Percentiles rank a stretch among this genome's conserved stretches.
Evolutionary conservation across 2,329 filamentous ascomycete species (phyloP).

Genomic region (Ceratocystis variospora): DNA sequence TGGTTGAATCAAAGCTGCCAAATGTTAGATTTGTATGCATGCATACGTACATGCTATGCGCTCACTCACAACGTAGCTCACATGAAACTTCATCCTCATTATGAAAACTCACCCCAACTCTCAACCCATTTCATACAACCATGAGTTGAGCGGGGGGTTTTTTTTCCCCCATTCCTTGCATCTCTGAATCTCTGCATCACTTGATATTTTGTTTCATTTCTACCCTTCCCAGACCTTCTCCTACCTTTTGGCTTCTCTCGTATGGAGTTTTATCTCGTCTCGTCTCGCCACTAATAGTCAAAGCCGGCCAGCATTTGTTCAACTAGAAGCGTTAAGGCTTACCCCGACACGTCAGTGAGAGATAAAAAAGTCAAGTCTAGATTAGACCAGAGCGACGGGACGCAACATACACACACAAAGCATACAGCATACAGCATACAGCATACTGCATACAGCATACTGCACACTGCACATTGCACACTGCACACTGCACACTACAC

Average conservation of each 20-base stretch:
- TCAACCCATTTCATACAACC: neutral
- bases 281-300: too few species aligned
- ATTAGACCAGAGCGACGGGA: too few species aligned
- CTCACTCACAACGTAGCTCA: neutral
- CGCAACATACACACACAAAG: neutral
- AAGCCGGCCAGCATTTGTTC: neutral
- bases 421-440: neutral
- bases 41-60: neutral
- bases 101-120: neutral
- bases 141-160: neutral
- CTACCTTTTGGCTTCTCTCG: too few species aligned
- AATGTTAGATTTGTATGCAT: neutral
- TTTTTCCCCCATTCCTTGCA: neutral
- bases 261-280: too few species aligned
- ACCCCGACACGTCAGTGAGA: neutral
- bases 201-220: neutral
- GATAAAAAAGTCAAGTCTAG: neutral
- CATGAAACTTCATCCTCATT: neutral
- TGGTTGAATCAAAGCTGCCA: neutral
- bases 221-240: neutral
- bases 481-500: too few species aligned
- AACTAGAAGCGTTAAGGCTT: neutral
- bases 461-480: too few species aligned
- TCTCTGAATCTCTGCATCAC: neutral
- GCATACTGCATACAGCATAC: too few species aligned